Conservation (phyloP, 129 eudicot genomes). For the Smallanthus sonchifolius region DNA sequence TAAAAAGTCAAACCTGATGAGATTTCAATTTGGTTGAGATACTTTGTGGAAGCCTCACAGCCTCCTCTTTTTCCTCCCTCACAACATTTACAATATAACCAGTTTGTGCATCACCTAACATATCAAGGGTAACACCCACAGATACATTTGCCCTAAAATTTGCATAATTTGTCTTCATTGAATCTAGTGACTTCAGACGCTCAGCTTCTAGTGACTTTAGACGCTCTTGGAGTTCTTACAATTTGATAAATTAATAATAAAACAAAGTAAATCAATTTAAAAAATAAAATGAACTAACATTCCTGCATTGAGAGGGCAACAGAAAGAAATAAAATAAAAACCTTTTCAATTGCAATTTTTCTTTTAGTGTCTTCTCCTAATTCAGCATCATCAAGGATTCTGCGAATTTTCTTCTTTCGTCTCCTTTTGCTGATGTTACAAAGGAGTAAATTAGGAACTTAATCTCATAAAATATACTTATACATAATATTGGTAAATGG, state of each 20-base stretch:
- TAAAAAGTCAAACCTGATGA: conserved; percentile 64
- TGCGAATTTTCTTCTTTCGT: conserved; percentile 79
- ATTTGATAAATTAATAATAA: no score
- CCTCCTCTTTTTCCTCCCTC: conserved; percentile 90
- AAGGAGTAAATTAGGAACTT: conserved; percentile 1
- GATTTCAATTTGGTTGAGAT: conserved; percentile 74
- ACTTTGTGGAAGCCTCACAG: conserved; percentile 89
- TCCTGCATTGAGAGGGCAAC: neutral
- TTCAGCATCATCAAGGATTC: conserved; percentile 96
- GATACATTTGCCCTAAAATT: conserved; percentile 38
- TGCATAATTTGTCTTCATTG: conserved; percentile 43
- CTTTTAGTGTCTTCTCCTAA: conserved; percentile 92
- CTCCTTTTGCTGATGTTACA: conserved; percentile 44
- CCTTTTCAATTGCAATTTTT: conserved; percentile 98
- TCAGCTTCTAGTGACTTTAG: conserved; percentile 79
- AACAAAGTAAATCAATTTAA: neutral
- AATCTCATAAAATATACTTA: neutral
- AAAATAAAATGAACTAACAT: neutral
- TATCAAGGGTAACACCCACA: conserved; percentile 53
- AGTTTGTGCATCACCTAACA: conserved; percentile 71
- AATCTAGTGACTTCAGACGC: conserved; percentile 44
- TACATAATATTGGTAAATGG: neutral
- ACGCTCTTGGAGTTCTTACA: conserved; percentile 94
- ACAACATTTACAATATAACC: conserved; percentile 93
- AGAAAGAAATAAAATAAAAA: conserved; percentile 7